Base-by-base conservation (phyloP, 2,329 filamentous ascomycete species). In the Cadophora sp. region DNA sequence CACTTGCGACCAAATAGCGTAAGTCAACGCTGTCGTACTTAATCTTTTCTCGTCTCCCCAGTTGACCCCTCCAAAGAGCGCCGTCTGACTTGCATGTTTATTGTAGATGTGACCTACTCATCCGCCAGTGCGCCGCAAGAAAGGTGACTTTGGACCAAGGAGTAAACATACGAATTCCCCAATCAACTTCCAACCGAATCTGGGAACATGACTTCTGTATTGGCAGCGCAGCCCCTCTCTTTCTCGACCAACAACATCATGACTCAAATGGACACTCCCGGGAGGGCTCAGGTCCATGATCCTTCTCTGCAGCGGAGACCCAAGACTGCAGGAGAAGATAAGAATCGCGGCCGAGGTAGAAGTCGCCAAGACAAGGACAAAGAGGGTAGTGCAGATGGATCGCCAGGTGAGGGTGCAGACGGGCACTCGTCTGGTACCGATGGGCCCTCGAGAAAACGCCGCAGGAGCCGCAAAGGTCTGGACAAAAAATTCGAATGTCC, bases 401-500 rank as follows among this genome's bases (percentile, higher is more conserved):
- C 75, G 4, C 70, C 72, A 20, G 70, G 66, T 20, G 75, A 73
- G 33, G 72, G 62, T 24, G 70, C 61, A 16, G 75, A 76, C 7
- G 74, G 68, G 14, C 74, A 74, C 41, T 76, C 76, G 30, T 76
- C 76, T 64, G 76, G 72, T 1, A 72, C 71, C n/a, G 76, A 78
- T 64, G 75, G 73, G 16, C 74, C 71, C 13, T 70, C 75, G 1
- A 73, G 82, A 64, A 85, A 93, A 79, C 83, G 90, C 66, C 82
- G 91, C 72, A 82, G 91, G 64, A 94, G 91, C 79, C 87, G 91
- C 71, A 94, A 94, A 78, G 91, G 90, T 3, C 81, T 93, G 48
- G 91, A 94, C 78, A 94, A 94, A 81, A 89, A 89, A 75, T 95
- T 94, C 71, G 90, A 92, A 75, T 99, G 96, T 77, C 90, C 91